Base-by-base conservation (phyloP, 345 rosid species). In the Firmiana major region DNA sequence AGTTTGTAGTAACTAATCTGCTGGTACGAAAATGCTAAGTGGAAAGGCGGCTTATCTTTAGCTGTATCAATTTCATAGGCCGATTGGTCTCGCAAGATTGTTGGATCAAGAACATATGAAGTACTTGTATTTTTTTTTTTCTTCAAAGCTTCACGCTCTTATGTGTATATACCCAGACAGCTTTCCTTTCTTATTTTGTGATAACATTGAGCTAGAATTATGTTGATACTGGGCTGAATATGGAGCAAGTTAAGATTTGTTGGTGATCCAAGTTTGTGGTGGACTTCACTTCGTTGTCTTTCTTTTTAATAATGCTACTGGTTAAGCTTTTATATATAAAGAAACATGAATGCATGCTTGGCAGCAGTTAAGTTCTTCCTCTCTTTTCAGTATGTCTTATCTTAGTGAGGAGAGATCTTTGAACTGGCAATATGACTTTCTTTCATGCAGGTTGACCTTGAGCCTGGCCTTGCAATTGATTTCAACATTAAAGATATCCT, bases 401-500 rank as follows among this genome's bases (percentile, higher is more conserved):
- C 26, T 16, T 64, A 45, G n/a, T n/a, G 60, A 31, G 46, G 15
- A 10, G 26, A 42, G 51, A 42, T 31, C 58, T 71, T 74, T 79
- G 69, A 72, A 65, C 78, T 77, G 57, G 77, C 63, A 55, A 28
- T 79, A 65, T 81, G 49, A 21, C 69, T 75, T 75, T 74, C 40
- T 78, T 75, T 80, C 72, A 48, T 85, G 89, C 99, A 93, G 98
- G 85, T 87, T 77, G 90, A 87, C 75, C 79, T 85, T 34, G 95
- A 91, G 85, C 90, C 87, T 26, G 89, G 93, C 70, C 91, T 96
- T 84, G 97, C 94, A 67, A 91, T 96, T 86, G 95, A 91, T 84
- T 96, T 86, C 85, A 83, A 78, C 79, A 84, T 93, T 78, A 85
- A 88, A 86, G 97, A 96, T 94, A 96, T 93, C 99, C 99, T 92